Conservation (phyloP, 768 basidiomycete genomes). For the Dictyophora rubrovolvata region DNA sequence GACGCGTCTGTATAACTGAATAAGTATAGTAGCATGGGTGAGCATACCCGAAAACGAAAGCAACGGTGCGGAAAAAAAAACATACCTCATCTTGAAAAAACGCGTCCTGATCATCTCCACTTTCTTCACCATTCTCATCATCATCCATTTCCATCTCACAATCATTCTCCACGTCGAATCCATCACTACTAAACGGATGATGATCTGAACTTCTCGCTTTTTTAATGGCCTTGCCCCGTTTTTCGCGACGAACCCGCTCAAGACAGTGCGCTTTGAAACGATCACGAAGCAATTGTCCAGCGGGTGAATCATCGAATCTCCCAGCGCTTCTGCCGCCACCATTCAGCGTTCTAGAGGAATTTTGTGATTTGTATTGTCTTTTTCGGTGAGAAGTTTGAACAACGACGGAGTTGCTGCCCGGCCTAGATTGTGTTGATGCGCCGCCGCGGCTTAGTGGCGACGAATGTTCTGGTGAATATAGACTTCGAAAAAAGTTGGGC, state of each 20-base stretch:
- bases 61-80: slow-evolving; percentile 11
- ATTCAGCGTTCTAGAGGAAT: neutral
- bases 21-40: neutral
- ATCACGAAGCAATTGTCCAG: slow-evolving; percentile 47
- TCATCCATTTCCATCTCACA: slow-evolving; percentile 46
- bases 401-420: neutral
- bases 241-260: slow-evolving; percentile 44
- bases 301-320: slow-evolving; percentile 29
- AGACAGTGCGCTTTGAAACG: slow-evolving; percentile 52
- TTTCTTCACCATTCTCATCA: neutral
- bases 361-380: slow-evolving; percentile 5
- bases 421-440: neutral
- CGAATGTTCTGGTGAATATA: neutral
- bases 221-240: slow-evolving; percentile 38
- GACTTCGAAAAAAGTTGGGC: neutral
- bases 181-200: slow-evolving; percentile 41
- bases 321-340: neutral
- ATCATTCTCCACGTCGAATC: slow-evolving; percentile 31
- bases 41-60: neutral
- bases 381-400: neutral
- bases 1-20: slow-evolving; percentile 57
- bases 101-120: neutral
- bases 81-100: slow-evolving; percentile 52
- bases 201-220: slow-evolving; percentile 21
- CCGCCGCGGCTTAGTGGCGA: neutral